Evolutionary conservation across 805 yeast genomes (phyloP), one percentile per base, ranked within the genome.

Genomic region (Candida alai): DNA sequence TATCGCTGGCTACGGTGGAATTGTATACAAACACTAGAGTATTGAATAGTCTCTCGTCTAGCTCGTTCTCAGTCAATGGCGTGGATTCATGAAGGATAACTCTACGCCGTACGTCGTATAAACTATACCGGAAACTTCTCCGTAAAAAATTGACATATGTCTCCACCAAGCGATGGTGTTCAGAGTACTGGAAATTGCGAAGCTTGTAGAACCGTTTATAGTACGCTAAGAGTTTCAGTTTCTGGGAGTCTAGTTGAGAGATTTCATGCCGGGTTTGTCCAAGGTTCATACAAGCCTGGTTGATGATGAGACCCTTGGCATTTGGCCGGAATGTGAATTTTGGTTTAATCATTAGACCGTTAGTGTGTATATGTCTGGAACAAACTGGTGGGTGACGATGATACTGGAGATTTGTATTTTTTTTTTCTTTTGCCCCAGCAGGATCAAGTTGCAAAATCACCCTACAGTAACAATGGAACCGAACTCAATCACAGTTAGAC

Each of bases 181-280:
- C 27, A 16, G 20, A 4, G 10, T 34, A 30, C 23, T 39, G 40
- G 20, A 39, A 28, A 19, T 52, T 41, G 12, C 71, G 51, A 14
- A 65, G 46, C 20, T 50, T 47, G 41, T 43, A 64, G 27, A 65
- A 55, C 29, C 46, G 52, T 39, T 56, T 63, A 40, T 66, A 66
- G 2, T 51, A 37, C 6, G 44, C 24, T 5, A 50, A 35, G n/a
- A 46, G 37, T 34, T 45, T 42, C 12, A 36, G 27, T 26, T 28
- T 38, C 29, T 38, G 42, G 10, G 32, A 28, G 2, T 45, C 34
- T 6, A 42, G 36, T n/a, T 14, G 30, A n/a, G 17, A 14, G 8
- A 33, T 28, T 18, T 13, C 21, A 2, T n/a, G 13, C 17, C 19
- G 39, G 10, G 34, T 23, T 10, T 10, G 14, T 2, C 10, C 14